Evolutionary conservation across 2,329 filamentous ascomycete species (phyloP).

Genomic region (Apiospora hydei): DNA sequence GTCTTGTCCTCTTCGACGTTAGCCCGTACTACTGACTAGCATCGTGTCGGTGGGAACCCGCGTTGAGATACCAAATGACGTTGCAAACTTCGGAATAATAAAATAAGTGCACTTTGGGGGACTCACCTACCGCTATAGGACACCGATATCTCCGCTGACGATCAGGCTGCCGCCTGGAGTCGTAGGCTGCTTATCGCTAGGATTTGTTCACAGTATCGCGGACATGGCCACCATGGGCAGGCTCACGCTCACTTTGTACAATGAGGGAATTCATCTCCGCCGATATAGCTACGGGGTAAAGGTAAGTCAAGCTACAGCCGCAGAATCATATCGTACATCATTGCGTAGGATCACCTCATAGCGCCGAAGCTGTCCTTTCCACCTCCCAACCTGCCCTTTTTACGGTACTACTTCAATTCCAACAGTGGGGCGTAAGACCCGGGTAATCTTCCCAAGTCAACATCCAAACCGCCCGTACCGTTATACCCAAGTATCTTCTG

Average conservation of each 20-base stretch:
- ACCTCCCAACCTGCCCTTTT: neutral
- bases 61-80: neutral
- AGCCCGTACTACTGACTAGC: neutral
- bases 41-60: neutral
- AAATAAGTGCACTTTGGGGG: neutral
- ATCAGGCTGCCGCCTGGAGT: neutral
- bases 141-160: conserved; percentile 7
- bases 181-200: conserved; percentile 4
- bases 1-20: neutral
- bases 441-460: neutral
- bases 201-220: neutral
- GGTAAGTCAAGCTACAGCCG: neutral
- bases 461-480: neutral
- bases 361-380: neutral
- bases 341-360: neutral
- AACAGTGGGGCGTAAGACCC: conserved; percentile 2
- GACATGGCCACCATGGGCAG: neutral
- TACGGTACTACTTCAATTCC: neutral
- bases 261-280: neutral
- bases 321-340: neutral
- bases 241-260: neutral
- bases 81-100: neutral
- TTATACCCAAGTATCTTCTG: neutral
- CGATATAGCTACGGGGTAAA: neutral
- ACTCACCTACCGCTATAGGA: neutral